phyloP scores from a whole-genome alignment of 2,329 filamentous ascomycete species.

The Anthostomella pinea region DNA sequence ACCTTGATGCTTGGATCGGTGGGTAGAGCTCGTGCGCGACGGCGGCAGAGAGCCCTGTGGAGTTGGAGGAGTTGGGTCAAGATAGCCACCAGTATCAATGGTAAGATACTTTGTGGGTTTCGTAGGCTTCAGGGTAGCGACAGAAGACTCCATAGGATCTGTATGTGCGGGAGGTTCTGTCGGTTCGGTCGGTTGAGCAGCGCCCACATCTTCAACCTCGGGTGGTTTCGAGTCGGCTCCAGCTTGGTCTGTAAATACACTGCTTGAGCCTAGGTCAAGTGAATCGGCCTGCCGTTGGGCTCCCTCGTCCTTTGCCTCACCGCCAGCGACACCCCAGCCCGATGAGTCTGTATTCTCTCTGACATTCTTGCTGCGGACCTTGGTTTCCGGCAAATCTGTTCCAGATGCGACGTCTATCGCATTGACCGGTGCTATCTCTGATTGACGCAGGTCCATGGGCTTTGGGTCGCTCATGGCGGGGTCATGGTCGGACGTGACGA shows the following conservation, averaged over 20 bases:
- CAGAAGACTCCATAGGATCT: conserved; percentile 42
- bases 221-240: conserved; percentile 3
- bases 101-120: conserved; percentile 46
- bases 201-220: neutral
- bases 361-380: too few species aligned
- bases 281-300: neutral
- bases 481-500: conserved; percentile 26
- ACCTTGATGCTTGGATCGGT: conserved; percentile 48
- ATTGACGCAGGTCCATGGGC: conserved; percentile 16
- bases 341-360: too few species aligned
- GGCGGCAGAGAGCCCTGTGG: conserved; percentile 53
- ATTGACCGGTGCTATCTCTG: too few species aligned
- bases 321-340: too few species aligned
- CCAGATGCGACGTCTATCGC: too few species aligned
- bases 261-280: neutral
- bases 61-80: conserved; percentile 58
- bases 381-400: too few species aligned
- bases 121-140: conserved; percentile 48
- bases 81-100: conserved; percentile 46
- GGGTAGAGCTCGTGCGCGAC: conserved; percentile 57
- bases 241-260: too few species aligned
- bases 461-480: conserved; percentile 30
- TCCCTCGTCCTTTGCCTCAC: too few species aligned
- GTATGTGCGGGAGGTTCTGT: conserved; percentile 1
- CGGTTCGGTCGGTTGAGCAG: neutral